A percentile compares a stretch with the other conserved stretches of the same genome.
These are phyloP conservation scores for Zalaria obscura DNA, from an alignment of 2,329 filamentous ascomycete genomes.

Conservation along the genomic window DNA sequence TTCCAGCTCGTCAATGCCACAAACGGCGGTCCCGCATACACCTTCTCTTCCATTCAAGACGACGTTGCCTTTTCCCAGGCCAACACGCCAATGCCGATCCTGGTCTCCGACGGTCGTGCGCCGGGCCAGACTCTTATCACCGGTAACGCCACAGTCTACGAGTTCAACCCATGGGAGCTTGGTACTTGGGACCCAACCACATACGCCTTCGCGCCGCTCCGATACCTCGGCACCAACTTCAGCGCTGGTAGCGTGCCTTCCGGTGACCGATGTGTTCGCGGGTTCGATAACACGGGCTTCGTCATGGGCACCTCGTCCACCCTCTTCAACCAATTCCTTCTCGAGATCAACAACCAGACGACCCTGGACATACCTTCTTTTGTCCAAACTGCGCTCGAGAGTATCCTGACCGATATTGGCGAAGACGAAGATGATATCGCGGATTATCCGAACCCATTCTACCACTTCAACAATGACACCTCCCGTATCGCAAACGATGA, in stretches of 20 bases:
- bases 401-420: slow-evolving; percentile 41
- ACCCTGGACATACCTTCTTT: slow-evolving; percentile 30
- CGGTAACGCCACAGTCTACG: slow-evolving; percentile 60
- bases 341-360: slow-evolving; percentile 43
- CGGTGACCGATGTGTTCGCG: slow-evolving; percentile 50
- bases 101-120: slow-evolving; percentile 54
- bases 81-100: slow-evolving; percentile 55
- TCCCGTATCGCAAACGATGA: slow-evolving; percentile 41
- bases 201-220: slow-evolving; percentile 55
- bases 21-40: slow-evolving; percentile 61
- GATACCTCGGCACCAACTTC: slow-evolving; percentile 63
- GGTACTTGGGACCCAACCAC: slow-evolving; percentile 62
- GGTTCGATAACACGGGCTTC: slow-evolving; percentile 72
- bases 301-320: slow-evolving; percentile 77
- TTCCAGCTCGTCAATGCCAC: slow-evolving; percentile 71
- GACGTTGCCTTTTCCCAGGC: slow-evolving; percentile 48
- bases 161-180: slow-evolving; percentile 70
- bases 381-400: slow-evolving; percentile 7
- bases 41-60: slow-evolving; percentile 65
- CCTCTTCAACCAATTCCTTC: slow-evolving; percentile 67
- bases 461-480: slow-evolving; percentile 42
- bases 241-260: slow-evolving; percentile 39
- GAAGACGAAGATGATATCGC: slow-evolving; percentile 57
- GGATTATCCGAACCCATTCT: slow-evolving; percentile 68
- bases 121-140: slow-evolving; percentile 48